A percentile compares a stretch with the other conserved stretches of the same genome.
Evolutionary conservation across 2,329 filamentous ascomycete genomes (phyloP).

Genomic region (Fusarium sp.): DNA sequence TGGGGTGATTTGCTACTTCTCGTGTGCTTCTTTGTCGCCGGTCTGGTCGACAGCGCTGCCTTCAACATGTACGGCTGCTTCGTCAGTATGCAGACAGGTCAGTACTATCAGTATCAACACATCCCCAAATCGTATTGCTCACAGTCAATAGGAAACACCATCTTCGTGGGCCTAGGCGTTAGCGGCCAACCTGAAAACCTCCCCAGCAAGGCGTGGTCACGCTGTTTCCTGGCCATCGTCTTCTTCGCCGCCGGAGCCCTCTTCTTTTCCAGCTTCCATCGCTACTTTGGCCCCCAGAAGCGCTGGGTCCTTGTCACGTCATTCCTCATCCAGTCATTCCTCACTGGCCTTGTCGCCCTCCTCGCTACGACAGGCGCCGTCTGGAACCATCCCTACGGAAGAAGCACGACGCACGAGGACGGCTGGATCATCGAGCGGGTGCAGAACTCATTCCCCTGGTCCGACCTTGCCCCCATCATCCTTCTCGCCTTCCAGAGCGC

Average conservation of each 20-base stretch:
- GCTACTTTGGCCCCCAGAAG: conserved; percentile 46
- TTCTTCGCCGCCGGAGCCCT: conserved; percentile 46
- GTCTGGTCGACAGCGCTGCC: conserved; percentile 48
- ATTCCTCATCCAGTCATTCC: conserved; percentile 40
- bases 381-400: conserved; percentile 35
- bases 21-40: conserved; percentile 47
- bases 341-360: conserved; percentile 46
- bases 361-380: conserved; percentile 47
- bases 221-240: conserved; percentile 48
- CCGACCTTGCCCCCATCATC: conserved; percentile 45
- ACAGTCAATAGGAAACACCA: conserved; percentile 45
- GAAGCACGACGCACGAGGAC: conserved; percentile 30
- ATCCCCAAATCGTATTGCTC: not conserved
- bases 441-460: conserved; percentile 40
- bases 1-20: conserved; percentile 46
- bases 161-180: conserved; percentile 47
- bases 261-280: conserved; percentile 49
- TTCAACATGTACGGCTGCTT: conserved; percentile 51
- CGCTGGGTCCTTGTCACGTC: conserved; percentile 46
- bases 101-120: not conserved
- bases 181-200: conserved; percentile 48
- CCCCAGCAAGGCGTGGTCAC: conserved; percentile 47
- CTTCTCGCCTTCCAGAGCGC: conserved; percentile 49
- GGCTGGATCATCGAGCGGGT: conserved; percentile 45
- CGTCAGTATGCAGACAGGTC: conserved; percentile 51